Evolutionary conservation across 2,329 filamentous ascomycete genomes (phyloP).

Genomic region (Colletotrichum sp.): DNA sequence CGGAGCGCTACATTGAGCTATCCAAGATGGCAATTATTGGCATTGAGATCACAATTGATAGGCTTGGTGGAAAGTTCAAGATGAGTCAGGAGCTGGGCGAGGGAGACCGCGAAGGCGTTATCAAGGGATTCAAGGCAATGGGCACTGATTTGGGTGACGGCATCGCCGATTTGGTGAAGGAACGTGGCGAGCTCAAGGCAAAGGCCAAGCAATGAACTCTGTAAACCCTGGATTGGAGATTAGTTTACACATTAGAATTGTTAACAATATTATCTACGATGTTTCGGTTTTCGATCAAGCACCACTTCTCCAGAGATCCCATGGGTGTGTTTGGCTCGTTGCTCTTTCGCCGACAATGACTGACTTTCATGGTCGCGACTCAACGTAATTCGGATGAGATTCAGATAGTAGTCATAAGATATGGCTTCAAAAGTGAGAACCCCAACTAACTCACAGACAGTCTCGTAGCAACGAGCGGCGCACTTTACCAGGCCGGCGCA

Average conservation of each 20-base stretch:
- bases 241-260: neutral
- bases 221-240: too few species aligned
- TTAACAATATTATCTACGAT: neutral
- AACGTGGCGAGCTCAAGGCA: conserved; percentile 32
- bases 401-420: neutral
- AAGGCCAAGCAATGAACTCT: neutral
- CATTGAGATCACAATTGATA: conserved; percentile 61
- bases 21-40: conserved; percentile 65
- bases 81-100: conserved; percentile 66
- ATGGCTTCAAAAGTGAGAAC: neutral
- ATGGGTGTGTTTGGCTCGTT: neutral
- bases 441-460: neutral
- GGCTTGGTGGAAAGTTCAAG: conserved; percentile 67
- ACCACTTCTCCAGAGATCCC: neutral
- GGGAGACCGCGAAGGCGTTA: conserved; percentile 61
- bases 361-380: neutral
- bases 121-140: conserved; percentile 56
- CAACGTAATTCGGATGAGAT: neutral
- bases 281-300: neutral
- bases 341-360: neutral
- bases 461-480: neutral
- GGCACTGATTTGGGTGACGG: conserved; percentile 31
- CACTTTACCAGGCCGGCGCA: neutral
- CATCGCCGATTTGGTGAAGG: conserved; percentile 37
- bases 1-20: conserved; percentile 58